phyloP scores from a whole-genome alignment of 768 basidiomycete species.

The Boletellus emodensis region DNA sequence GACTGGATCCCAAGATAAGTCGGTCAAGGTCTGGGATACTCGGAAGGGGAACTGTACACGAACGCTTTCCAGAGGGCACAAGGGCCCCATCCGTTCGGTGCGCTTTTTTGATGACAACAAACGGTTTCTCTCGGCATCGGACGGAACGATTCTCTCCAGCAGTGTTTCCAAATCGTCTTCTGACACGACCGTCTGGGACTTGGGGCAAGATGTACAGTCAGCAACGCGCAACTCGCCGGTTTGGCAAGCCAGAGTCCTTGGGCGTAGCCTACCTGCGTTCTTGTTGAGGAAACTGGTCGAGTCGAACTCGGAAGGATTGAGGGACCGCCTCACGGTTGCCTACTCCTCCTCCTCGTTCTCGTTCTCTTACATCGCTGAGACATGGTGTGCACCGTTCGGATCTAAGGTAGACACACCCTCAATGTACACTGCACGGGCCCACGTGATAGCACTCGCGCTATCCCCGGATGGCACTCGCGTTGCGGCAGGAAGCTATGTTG shows the following conservation, averaged over 20 bases:
- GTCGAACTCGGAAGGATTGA: too few relatives aligned
- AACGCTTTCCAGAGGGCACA: slow-evolving; percentile 16
- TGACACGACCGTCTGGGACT: slow-evolving; percentile 3
- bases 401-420: too few relatives aligned
- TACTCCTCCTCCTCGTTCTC: too few relatives aligned
- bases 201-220: neutral
- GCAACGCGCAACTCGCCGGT: neutral
- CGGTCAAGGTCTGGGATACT: slow-evolving; percentile 23
- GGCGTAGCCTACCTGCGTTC: neutral
- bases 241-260: slow-evolving; percentile 1
- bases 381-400: too few relatives aligned
- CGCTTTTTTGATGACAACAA: slow-evolving; percentile 13
- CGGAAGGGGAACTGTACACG: slow-evolving; percentile 11
- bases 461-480: too few relatives aligned
- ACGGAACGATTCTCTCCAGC: slow-evolving; percentile 10
- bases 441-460: too few relatives aligned
- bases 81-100: slow-evolving; percentile 9
- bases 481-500: too few relatives aligned
- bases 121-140: slow-evolving; percentile 5
- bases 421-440: too few relatives aligned
- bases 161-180: slow-evolving; percentile 1
- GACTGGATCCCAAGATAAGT: slow-evolving; percentile 25
- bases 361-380: too few relatives aligned
- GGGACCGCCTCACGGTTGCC: too few relatives aligned
- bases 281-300: too few relatives aligned